These are phyloP conservation scores for Taiozyma sp. DNA, from an alignment of 1,139 yeast species.

Conservation along the genomic window DNA sequence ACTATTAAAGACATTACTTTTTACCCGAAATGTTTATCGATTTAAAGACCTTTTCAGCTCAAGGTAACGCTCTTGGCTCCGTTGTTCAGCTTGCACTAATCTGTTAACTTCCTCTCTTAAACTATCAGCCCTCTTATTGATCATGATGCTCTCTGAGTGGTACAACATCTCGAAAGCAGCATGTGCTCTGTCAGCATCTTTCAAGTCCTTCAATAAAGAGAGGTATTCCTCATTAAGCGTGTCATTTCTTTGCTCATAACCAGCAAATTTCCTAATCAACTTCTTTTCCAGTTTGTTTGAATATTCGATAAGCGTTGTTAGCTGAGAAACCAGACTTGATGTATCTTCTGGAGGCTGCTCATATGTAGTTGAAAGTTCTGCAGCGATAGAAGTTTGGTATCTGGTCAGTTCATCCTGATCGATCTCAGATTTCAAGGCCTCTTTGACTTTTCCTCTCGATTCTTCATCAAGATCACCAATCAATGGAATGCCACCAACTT, in stretches of 20 bases:
- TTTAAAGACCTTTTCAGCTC: constrained; percentile 16
- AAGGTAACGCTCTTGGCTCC: constrained; percentile 30
- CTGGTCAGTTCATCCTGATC: constrained; percentile 6
- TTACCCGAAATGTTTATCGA: neutral
- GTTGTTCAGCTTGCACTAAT: constrained; percentile 35
- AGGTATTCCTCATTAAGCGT: constrained; percentile 26
- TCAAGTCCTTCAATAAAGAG: constrained; percentile 25
- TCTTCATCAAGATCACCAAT: constrained; percentile 41
- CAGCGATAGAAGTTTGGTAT: constrained; percentile 6
- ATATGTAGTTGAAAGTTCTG: constrained; percentile 4
- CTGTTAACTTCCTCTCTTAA: constrained; percentile 38
- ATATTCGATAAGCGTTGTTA: constrained; percentile 24
- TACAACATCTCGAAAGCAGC: constrained; percentile 24
- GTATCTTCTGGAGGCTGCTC: constrained; percentile 6
- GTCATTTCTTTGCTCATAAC: constrained; percentile 31
- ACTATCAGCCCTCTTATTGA: constrained; percentile 27
- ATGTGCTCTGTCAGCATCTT: constrained; percentile 25
- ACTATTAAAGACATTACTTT: too few relatives aligned
- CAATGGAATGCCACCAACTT: constrained; percentile 25
- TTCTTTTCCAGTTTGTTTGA: constrained; percentile 33
- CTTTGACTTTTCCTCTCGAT: constrained; percentile 25
- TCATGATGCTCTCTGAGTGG: constrained; percentile 30
- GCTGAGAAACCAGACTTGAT: constrained; percentile 16
- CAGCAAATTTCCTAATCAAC: constrained; percentile 29
- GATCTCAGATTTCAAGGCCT: constrained; percentile 30